phyloP scores from a whole-genome alignment of 345 rosid species.

The Streptanthus diversifolius region DNA sequence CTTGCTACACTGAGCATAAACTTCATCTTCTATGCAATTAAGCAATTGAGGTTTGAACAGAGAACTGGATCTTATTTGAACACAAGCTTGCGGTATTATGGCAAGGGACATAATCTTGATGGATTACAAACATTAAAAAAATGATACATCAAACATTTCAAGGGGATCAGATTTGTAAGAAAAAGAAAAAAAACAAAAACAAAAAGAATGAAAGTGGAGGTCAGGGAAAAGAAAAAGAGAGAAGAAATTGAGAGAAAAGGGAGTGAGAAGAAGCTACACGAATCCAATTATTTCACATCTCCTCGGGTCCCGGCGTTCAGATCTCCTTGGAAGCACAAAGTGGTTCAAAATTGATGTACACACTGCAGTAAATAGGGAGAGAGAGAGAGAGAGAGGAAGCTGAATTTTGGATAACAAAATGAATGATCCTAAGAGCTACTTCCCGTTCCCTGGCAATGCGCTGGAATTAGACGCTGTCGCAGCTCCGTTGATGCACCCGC shows the following conservation, averaged over 20 bases:
- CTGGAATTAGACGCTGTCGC: constrained; percentile 73
- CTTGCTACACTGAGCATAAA: too few relatives aligned
- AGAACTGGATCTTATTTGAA: constrained; percentile 14
- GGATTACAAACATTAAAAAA: constrained; percentile 26
- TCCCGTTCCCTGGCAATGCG: constrained; percentile 40
- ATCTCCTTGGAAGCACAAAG: constrained; percentile 28
- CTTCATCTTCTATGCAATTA: not conserved
- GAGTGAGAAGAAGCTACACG: constrained; percentile 24
- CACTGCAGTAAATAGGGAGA: constrained; percentile 12
- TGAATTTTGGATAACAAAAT: constrained; percentile 20
- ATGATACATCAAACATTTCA: constrained; percentile 33
- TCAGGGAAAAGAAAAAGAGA: not conserved
- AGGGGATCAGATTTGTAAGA: constrained; percentile 21
- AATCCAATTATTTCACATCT: constrained; percentile 23
- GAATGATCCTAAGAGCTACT: constrained; percentile 36
- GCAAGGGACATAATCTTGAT: constrained; percentile 17
- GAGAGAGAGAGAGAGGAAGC: constrained; percentile 8
- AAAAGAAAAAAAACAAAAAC: not conserved
- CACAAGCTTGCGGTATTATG: constrained; percentile 13
- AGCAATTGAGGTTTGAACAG: not conserved
- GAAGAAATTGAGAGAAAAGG: not conserved
- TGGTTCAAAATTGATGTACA: constrained; percentile 38
- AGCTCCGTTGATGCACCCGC: constrained; percentile 77
- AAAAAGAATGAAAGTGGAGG: constrained; percentile 9
- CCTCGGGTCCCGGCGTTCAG: constrained; percentile 8